Evolutionary conservation across 352 stramenopile genomes (phyloP).

Genomic region (Phytophthora melonis): DNA sequence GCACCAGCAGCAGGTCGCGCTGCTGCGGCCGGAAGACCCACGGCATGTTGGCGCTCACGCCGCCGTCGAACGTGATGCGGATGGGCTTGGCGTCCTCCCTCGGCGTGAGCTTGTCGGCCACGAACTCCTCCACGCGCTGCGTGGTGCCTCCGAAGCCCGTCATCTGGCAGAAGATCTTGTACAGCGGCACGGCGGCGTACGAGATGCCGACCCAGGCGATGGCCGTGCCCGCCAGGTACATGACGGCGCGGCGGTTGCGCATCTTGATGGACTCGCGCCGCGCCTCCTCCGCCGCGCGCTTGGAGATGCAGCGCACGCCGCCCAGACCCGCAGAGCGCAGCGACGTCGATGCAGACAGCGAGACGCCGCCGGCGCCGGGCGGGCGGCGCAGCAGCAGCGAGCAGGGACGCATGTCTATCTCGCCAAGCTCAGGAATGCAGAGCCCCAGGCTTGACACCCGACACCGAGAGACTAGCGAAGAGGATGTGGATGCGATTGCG

Average conservation of each 20-base stretch:
- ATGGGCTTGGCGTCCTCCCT: constrained; percentile 94
- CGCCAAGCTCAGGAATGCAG: constrained; percentile 30
- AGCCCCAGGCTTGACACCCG: constrained; percentile 28
- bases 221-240: constrained; percentile 95
- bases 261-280: constrained; percentile 73
- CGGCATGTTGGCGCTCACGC: constrained; percentile 94
- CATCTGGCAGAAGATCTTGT: constrained; percentile 99
- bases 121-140: constrained; percentile 78
- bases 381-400: constrained; percentile 31
- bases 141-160: constrained; percentile 98
- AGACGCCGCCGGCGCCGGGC: constrained; percentile 1
- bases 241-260: constrained; percentile 91
- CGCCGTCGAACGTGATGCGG: constrained; percentile 97
- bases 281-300: constrained; percentile 55
- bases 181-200: constrained; percentile 98
- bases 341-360: constrained; percentile 14
- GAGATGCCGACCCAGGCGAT: constrained; percentile 95
- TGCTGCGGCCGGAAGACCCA: constrained; percentile 98
- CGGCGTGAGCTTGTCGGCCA: constrained; percentile 90
- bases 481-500: constrained; percentile 12
- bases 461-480: not conserved
- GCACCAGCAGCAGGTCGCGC: constrained; percentile 93
- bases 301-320: constrained; percentile 55
- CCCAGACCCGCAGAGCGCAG: constrained; percentile 12
- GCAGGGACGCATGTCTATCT: constrained; percentile 44